Conservation (phyloP, 768 basidiomycete genomes). For the Boletus pseudo-olivaceus region DNA sequence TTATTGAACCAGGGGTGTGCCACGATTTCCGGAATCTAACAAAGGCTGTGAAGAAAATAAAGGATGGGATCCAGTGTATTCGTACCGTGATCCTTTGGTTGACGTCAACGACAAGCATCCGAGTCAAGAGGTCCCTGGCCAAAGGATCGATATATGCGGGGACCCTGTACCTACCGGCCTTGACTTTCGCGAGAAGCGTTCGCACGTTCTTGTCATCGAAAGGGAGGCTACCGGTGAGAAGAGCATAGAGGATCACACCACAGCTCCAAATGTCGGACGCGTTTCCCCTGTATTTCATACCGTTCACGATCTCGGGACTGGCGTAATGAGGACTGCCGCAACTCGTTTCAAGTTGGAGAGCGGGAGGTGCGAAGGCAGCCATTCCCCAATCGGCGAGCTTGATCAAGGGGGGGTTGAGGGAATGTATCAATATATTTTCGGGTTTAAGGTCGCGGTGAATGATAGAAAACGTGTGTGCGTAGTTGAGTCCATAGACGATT, state of each 20-base stretch:
- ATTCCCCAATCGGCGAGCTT: conserved; percentile 99
- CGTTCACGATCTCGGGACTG: conserved; percentile 93
- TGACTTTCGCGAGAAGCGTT: conserved; percentile 79
- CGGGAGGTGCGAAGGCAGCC: conserved; percentile 91
- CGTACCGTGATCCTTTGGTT: conserved; percentile 74
- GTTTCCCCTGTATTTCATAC: conserved; percentile 82
- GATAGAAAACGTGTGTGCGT: conserved; percentile 96
- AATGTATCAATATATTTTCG: conserved; percentile 92
- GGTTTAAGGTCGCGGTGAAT: conserved; percentile 98
- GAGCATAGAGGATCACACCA: conserved; percentile 88
- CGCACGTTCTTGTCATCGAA: conserved; percentile 90
- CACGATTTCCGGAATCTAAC: conserved; percentile 82
- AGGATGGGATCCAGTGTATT: background rate
- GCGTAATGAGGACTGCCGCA: conserved; percentile 98
- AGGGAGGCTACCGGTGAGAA: conserved; percentile 86
- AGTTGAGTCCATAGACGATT: conserved; percentile 91
- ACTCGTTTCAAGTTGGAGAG: conserved; percentile 84
- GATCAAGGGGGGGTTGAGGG: conserved; percentile 73
- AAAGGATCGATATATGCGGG: conserved; percentile 77
- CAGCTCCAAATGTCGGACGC: conserved; percentile 97
- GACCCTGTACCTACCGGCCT: conserved; percentile 79
- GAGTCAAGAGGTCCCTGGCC: conserved; percentile 76
- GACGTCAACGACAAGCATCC: conserved; percentile 89
- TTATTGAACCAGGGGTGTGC: conserved; percentile 79
- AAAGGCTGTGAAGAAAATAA: conserved; percentile 2